A percentile compares a stretch with the other conserved stretches of the same genome.
These are phyloP conservation scores for Coprinopsis cinerea DNA, from an alignment of 768 basidiomycete genomes.

Conservation along the genomic window DNA sequence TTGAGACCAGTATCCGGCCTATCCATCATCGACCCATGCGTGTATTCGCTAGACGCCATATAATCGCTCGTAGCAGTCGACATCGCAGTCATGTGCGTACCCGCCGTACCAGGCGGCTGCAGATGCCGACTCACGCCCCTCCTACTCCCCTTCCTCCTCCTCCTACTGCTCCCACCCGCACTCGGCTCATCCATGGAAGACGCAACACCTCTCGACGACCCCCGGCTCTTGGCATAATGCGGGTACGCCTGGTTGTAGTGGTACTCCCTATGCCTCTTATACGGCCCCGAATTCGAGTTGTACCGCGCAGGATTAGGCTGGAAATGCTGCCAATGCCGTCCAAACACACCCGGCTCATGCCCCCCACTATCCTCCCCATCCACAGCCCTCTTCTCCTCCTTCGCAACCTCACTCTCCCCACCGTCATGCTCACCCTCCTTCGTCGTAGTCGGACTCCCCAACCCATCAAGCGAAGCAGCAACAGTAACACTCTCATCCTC, in stretches of 20 bases:
- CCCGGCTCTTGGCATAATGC: conserved; percentile 9
- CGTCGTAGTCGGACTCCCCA: background rate
- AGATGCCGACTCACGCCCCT: background rate
- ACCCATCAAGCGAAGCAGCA: background rate
- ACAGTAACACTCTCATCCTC: conserved; percentile 4
- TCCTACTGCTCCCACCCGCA: background rate
- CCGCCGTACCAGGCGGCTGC: background rate
- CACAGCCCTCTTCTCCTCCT: background rate
- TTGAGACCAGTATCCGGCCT: conserved; percentile 1
- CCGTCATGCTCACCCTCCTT: background rate
- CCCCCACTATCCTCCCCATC: background rate
- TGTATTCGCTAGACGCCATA: conserved; percentile 2
- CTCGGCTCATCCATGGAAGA: background rate
- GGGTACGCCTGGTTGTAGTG: conserved; percentile 9
- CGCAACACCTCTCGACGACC: background rate
- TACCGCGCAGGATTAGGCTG: conserved; percentile 8
- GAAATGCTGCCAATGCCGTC: conserved; percentile 9
- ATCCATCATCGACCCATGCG: conserved; percentile 1
- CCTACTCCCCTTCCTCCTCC: background rate
- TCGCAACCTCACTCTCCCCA: background rate
- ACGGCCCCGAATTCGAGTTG: conserved; percentile 8
- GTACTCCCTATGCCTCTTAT: conserved; percentile 9
- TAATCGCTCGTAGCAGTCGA: background rate
- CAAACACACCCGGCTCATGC: background rate
- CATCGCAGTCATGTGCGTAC: background rate